Conservation (phyloP, 208 protist species). For the Histomonas meleagridis region DNA sequence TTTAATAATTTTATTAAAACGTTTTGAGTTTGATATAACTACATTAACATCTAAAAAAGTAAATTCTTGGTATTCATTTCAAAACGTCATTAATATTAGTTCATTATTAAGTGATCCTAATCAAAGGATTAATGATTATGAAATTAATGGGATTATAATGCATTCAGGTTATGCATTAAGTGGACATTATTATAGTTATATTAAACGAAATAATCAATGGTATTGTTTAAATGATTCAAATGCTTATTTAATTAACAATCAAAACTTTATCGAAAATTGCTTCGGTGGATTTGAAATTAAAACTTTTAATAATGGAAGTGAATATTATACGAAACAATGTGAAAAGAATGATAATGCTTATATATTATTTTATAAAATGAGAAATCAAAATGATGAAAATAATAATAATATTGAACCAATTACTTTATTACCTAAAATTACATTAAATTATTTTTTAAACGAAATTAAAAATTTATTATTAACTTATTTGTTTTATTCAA, state of each 20-base stretch:
- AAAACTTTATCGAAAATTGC: not conserved
- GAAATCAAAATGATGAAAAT: not conserved
- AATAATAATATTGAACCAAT: not conserved
- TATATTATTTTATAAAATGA: not conserved
- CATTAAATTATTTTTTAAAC: not conserved
- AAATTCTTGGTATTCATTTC: not conserved
- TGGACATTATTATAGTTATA: constrained; percentile 3
- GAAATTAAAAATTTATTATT: not conserved
- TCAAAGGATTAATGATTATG: not conserved
- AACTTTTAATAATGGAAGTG: not conserved
- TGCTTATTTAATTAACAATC: not conserved
- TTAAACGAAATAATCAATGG: not conserved
- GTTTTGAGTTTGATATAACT: not conserved
- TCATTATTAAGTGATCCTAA: not conserved
- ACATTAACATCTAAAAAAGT: not conserved
- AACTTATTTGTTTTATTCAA: not conserved
- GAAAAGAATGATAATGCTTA: not conserved
- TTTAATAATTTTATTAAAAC: not conserved
- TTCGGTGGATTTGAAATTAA: not conserved
- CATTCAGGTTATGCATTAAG: not conserved
- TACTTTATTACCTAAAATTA: not conserved
- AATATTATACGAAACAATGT: not conserved
- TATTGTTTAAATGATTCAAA: not conserved
- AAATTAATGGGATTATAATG: not conserved
- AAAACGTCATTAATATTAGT: not conserved